These are phyloP conservation scores for Malus hybrid DNA, from an alignment of 331 rosid genomes.

Conservation along the genomic window DNA sequence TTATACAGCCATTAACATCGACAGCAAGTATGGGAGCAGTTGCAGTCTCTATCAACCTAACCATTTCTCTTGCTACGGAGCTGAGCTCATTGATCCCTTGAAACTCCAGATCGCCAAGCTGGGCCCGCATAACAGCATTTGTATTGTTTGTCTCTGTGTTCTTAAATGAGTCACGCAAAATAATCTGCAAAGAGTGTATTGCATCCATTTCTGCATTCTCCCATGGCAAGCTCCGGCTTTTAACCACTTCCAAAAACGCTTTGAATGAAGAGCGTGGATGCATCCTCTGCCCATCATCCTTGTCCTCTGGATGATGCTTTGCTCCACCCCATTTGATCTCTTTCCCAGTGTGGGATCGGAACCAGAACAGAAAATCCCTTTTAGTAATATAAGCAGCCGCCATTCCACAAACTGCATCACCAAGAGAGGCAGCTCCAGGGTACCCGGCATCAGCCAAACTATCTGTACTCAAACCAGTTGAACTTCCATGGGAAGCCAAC, in stretches of 20 bases:
- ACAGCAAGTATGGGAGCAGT: slow-evolving; percentile 98
- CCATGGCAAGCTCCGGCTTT: slow-evolving; percentile 94
- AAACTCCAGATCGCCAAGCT: slow-evolving; percentile 40
- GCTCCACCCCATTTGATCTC: slow-evolving; percentile 99
- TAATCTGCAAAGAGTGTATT: slow-evolving; percentile 95
- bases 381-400: slow-evolving; percentile 89
- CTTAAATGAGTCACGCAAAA: slow-evolving; percentile 79
- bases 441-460: slow-evolving; percentile 94
- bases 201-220: slow-evolving; percentile 99
- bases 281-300: slow-evolving; percentile 96
- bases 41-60: slow-evolving; percentile 96
- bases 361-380: slow-evolving; percentile 87
- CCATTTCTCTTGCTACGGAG: slow-evolving; percentile 98
- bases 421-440: slow-evolving; percentile 81
- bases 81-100: slow-evolving; percentile 91
- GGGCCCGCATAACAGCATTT: slow-evolving; percentile 56
- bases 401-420: slow-evolving; percentile 95
- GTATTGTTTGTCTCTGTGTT: slow-evolving; percentile 53
- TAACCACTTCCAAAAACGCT: slow-evolving; percentile 95
- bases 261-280: slow-evolving; percentile 96
- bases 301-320: slow-evolving; percentile 97
- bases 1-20: slow-evolving; percentile 70
- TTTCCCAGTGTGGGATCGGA: slow-evolving; percentile 83
- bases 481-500: slow-evolving; percentile 71
- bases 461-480: slow-evolving; percentile 96